Base-by-base conservation (phyloP, 2,329 filamentous ascomycete genomes). In the Clathrospora elynae region DNA sequence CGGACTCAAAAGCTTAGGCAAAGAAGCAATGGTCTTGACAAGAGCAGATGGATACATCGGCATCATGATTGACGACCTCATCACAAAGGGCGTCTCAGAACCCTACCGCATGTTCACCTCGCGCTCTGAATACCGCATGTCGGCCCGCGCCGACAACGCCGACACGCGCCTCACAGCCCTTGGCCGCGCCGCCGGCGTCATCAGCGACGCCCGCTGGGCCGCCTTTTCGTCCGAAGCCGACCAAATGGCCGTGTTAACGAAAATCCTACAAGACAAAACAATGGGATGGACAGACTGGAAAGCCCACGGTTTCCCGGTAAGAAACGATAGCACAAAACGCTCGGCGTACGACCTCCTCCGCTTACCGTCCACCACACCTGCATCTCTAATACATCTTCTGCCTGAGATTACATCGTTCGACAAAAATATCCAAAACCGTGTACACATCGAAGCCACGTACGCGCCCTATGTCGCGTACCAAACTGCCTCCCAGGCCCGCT, bases 21-120 rank as follows among this genome's bases (percentile, higher is more conserved):
- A 86, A 44, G 69, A 77, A 2, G 79, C 84, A 0, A 77, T 95
- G 48, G 81, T 81, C 0, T 75, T 99, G 19, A 85, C 85, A 6
- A 81, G 93, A 52, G 85, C 87, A 1, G 92, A 99, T 68, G 90
- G 90, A 9, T 99, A 96, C 70, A 97, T 99, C 62, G 93, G 93
- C 55, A 87, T 99, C 73, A 96, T 99, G 90, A 91, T 99, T 61
- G 93, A 99, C 71, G 93, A 99, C 67, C 82, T 99, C 24, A 85
- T 95, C 64, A 97, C 92, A 14, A 97, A 96, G 72, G 93, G 93
- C 33, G 93, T 99, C 19, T 91, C 88, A 2, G 93, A 99, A 66
- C 93, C 93, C 1, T 99, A 99, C 72, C 84, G 93, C 55, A 97
- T 99, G 91, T 99, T 99, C 75, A 99, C 93, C 2, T 88, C 88